phyloP scores from a whole-genome alignment of 768 basidiomycete species.

The Dioszegia aurantiaca region DNA sequence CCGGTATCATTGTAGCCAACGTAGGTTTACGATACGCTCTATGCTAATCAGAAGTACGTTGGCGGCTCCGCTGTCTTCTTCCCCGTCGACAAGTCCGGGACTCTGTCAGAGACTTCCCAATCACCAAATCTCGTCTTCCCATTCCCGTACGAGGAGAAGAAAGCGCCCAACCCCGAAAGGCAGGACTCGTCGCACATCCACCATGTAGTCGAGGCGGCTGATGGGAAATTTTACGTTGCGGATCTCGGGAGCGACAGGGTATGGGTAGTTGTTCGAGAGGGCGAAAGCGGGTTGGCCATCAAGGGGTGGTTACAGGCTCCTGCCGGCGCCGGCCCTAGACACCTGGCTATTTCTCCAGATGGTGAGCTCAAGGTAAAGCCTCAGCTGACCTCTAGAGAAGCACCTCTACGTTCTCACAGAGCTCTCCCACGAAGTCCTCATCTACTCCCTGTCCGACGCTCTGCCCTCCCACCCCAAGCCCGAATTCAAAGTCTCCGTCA shows the following conservation, averaged over 20 bases:
- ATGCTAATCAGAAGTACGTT: constrained; percentile 60
- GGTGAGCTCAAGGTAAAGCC: constrained; percentile 14
- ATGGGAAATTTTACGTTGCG: constrained; percentile 62
- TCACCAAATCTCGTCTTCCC: constrained; percentile 52
- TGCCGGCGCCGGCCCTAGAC: constrained; percentile 40
- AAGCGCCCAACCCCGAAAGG: constrained; percentile 65
- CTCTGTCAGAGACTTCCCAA: constrained; percentile 25
- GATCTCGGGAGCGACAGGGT: constrained; percentile 74
- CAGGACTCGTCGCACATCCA: constrained; percentile 76
- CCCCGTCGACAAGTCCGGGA: constrained; percentile 56
- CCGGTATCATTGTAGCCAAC: constrained; percentile 67
- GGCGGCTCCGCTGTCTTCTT: constrained; percentile 62
- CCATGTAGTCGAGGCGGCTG: constrained; percentile 61
- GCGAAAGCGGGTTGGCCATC: constrained; percentile 56
- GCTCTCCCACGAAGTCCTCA: constrained; percentile 35
- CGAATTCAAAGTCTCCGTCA: constrained; percentile 33
- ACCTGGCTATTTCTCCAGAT: constrained; percentile 34
- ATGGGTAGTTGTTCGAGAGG: constrained; percentile 58
- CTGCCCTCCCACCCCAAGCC: constrained; percentile 36
- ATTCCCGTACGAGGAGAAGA: constrained; percentile 45
- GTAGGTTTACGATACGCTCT: constrained; percentile 56
- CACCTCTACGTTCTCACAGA: constrained; percentile 50
- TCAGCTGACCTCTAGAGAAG: constrained; percentile 28
- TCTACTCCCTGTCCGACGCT: constrained; percentile 32
- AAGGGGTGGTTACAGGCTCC: constrained; percentile 58